Conservation (phyloP, 2,329 filamentous ascomycete species). For the Monosporascus sp. region DNA sequence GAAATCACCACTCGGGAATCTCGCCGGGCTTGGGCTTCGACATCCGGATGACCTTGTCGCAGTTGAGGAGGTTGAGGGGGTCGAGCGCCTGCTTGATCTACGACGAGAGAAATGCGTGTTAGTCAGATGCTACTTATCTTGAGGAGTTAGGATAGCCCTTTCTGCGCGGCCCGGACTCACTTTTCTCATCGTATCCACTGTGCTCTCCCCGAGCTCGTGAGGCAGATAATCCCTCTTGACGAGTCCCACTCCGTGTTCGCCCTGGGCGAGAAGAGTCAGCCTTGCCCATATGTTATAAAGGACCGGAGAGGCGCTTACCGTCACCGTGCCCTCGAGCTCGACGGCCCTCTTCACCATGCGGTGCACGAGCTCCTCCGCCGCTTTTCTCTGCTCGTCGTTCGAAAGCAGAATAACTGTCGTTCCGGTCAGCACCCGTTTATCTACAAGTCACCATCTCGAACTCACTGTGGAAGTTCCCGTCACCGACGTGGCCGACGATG, state of each 20-base stretch:
- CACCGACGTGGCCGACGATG: slow-evolving; percentile 69
- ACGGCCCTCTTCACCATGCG: slow-evolving; percentile 83
- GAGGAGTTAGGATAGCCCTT: neutral
- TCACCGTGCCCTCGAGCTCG: slow-evolving; percentile 80
- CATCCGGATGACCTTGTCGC: slow-evolving; percentile 63
- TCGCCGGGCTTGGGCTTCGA: slow-evolving; percentile 48
- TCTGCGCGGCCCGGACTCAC: slow-evolving; percentile 34
- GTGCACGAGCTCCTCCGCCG: slow-evolving; percentile 69
- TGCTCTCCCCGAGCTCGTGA: slow-evolving; percentile 69
- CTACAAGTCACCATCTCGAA: slow-evolving; percentile 4
- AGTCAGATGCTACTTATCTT: slow-evolving; percentile 1
- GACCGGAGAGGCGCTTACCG: slow-evolving; percentile 36
- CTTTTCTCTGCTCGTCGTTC: slow-evolving; percentile 61
- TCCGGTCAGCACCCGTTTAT: slow-evolving; percentile 8
- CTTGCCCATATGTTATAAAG: neutral
- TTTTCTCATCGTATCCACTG: slow-evolving; percentile 80
- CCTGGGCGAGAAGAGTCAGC: slow-evolving; percentile 34
- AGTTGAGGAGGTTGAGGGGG: slow-evolving; percentile 65
- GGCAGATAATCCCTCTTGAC: slow-evolving; percentile 81
- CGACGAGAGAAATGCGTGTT: slow-evolving; percentile 2
- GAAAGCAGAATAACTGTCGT: slow-evolving; percentile 48
- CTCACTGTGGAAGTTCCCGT: slow-evolving; percentile 71
- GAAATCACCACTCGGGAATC: slow-evolving; percentile 38
- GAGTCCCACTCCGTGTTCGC: slow-evolving; percentile 78
- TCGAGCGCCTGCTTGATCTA: slow-evolving; percentile 79